Evolutionary conservation across 1,284 basidiomycete species (phyloP).

Genomic region (Apiotrichum veenhuisii): DNA sequence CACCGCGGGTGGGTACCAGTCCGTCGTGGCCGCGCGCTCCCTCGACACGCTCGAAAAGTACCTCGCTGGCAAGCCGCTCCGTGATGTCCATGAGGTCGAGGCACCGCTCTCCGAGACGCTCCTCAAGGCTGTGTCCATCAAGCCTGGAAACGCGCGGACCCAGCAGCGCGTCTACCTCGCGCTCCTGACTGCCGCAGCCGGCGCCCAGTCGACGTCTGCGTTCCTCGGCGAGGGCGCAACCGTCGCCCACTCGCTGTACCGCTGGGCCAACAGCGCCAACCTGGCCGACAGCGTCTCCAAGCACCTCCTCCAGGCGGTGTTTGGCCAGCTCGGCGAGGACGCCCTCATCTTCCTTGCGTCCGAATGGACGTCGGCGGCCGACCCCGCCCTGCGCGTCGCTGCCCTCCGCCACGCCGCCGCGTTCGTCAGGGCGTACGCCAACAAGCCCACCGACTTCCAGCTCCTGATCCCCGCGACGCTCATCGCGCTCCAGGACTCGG

Average conservation of each 20-base stretch:
- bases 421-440: constrained; percentile 53
- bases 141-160: constrained; percentile 35
- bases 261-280: constrained; percentile 57
- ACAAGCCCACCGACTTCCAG: constrained; percentile 65
- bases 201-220: constrained; percentile 16
- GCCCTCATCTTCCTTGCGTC: constrained; percentile 76
- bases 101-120: constrained; percentile 15
- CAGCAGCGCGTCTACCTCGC: constrained; percentile 30
- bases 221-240: constrained; percentile 13
- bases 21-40: constrained; percentile 53
- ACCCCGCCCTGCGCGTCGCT: constrained; percentile 55
- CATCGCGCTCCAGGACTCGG: constrained; percentile 59
- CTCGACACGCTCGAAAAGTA: constrained; percentile 22
- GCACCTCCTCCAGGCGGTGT: constrained; percentile 61
- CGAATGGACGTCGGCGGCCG: constrained; percentile 55
- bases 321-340: constrained; percentile 65
- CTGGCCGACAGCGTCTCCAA: constrained; percentile 54
- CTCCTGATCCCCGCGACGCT: constrained; percentile 74
- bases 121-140: constrained; percentile 29
- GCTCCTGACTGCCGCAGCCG: constrained; percentile 31
- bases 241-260: constrained; percentile 54
- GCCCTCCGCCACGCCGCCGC: constrained; percentile 75
- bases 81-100: constrained; percentile 24
- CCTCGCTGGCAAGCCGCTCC: constrained; percentile 15
- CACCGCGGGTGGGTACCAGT: constrained; percentile 17